Conservation (phyloP, 2,329 filamentous ascomycete genomes). For the Nectriaceae sp. region DNA sequence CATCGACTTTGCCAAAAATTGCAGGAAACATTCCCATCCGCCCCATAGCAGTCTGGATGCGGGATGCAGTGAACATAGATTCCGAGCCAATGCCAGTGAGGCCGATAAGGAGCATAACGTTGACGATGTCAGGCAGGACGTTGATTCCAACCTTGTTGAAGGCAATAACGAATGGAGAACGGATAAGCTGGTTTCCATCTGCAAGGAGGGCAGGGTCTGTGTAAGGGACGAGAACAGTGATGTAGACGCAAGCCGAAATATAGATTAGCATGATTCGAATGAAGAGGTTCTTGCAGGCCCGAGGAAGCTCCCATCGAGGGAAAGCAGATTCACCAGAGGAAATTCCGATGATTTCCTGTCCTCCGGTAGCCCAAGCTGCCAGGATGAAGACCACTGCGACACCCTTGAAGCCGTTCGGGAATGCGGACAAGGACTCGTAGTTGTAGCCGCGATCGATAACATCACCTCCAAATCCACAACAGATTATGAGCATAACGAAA, state of each 20-base stretch:
- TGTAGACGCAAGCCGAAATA: background rate
- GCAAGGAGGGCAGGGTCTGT: background rate
- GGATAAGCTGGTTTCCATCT: background rate
- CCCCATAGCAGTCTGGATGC: background rate
- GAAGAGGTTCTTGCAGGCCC: background rate
- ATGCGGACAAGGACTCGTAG: background rate
- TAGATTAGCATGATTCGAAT: background rate
- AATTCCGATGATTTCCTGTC: background rate
- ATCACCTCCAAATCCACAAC: background rate
- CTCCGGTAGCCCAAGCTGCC: background rate
- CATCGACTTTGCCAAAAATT: background rate
- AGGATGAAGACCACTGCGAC: background rate
- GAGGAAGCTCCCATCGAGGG: background rate
- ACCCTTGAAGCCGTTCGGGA: background rate
- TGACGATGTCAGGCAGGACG: background rate
- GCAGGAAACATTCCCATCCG: background rate
- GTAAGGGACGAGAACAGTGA: background rate
- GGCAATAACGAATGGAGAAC: background rate
- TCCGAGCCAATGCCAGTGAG: background rate
- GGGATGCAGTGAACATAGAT: background rate
- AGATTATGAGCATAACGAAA: background rate
- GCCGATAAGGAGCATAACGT: background rate
- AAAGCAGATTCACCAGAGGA: background rate
- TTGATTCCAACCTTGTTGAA: background rate
- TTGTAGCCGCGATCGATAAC: background rate